phyloP scores from a whole-genome alignment of 164 flowering plant genomes.

The Sextonia rubra region DNA sequence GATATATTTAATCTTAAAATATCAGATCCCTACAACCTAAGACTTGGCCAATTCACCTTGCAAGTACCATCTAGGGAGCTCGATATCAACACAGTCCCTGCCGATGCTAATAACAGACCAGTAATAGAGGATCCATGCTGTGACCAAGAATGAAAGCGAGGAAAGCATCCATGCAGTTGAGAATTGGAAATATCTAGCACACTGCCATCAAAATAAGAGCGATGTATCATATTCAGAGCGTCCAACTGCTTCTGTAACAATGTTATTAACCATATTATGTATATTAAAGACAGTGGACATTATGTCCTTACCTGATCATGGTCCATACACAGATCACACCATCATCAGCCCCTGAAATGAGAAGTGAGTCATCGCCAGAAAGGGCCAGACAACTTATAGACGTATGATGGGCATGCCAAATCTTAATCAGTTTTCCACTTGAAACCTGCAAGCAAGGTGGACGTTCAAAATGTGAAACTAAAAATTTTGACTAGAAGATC shows the following conservation, averaged over 20 bases:
- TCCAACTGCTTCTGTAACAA: background rate
- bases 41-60: slow-evolving; percentile 32
- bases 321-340: slow-evolving; percentile 49
- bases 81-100: slow-evolving; percentile 33
- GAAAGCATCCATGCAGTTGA: slow-evolving; percentile 17
- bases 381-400: slow-evolving; percentile 38
- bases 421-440: slow-evolving; percentile 45
- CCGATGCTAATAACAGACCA: slow-evolving; percentile 29
- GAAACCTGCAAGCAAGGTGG: slow-evolving; percentile 26
- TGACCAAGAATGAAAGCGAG: slow-evolving; percentile 23
- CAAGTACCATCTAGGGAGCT: slow-evolving; percentile 56
- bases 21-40: background rate
- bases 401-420: slow-evolving; percentile 45
- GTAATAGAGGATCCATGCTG: slow-evolving; percentile 44
- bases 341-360: slow-evolving; percentile 49
- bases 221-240: slow-evolving; percentile 2
- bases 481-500: background rate
- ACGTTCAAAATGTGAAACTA: background rate
- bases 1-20: too few relatives aligned
- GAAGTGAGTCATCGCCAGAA: slow-evolving; percentile 46
- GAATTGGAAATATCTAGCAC: slow-evolving; percentile 42
- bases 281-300: background rate
- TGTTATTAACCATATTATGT: background rate
- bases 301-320: slow-evolving; percentile 35
- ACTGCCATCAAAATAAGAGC: slow-evolving; percentile 30